Evolutionary conservation across 73 alveolate species (phyloP).

Genomic region (Tetrahymena elliotti): DNA sequence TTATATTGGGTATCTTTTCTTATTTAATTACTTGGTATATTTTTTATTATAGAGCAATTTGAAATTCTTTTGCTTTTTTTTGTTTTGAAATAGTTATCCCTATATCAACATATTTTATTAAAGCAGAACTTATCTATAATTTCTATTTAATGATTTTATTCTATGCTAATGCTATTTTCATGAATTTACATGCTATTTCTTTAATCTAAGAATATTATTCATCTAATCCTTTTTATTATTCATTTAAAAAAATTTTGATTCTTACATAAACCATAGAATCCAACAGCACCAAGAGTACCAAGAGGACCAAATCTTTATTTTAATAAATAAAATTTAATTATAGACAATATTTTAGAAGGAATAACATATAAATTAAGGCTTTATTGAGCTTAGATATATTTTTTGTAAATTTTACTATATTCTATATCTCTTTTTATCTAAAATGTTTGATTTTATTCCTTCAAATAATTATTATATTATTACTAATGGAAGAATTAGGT

Average conservation of each 20-base stretch:
- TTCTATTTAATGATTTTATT: not conserved
- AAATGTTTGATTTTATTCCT: not conserved
- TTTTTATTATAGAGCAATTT: too few species aligned
- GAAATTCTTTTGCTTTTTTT: not conserved
- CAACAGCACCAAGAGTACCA: not conserved
- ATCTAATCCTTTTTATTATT: not conserved
- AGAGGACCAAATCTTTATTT: not conserved
- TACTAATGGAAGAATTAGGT: constrained; percentile 38
- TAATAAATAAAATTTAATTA: not conserved
- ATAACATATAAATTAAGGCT: not conserved
- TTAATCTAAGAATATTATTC: not conserved
- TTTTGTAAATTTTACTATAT: not conserved
- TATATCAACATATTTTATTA: not conserved
- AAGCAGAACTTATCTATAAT: not conserved
- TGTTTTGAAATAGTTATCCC: not conserved
- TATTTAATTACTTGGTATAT: not conserved
- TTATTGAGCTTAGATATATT: too few species aligned
- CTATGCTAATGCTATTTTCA: not conserved
- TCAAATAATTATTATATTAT: not conserved
- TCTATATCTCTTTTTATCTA: not conserved
- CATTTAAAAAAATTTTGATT: not conserved
- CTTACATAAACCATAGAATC: not conserved
- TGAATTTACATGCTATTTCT: not conserved
- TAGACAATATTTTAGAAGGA: not conserved
- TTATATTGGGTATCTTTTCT: not conserved